Evolutionary conservation across 2,329 filamentous ascomycete species (phyloP).

Genomic region (Penicillium janthinellum): DNA sequence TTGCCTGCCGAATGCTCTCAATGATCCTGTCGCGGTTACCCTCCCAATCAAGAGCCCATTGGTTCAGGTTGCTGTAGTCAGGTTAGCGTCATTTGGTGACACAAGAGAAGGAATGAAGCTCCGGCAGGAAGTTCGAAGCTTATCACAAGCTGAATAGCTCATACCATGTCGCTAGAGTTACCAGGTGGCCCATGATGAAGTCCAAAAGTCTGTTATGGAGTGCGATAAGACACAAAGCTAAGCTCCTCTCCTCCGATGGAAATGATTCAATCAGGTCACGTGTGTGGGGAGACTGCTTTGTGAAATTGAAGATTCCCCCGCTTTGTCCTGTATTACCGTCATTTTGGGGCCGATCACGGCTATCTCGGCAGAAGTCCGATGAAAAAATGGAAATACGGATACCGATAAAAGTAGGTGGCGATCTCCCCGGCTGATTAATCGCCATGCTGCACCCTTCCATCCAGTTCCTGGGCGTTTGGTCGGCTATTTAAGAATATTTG

Average conservation of each 20-base stretch:
- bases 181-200: slow-evolving; percentile 42
- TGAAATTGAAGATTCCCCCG: slow-evolving; percentile 12
- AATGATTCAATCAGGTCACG: slow-evolving; percentile 17
- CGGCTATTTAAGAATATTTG: not conserved
- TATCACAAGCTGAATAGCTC: not conserved
- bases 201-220: not conserved
- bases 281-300: slow-evolving; percentile 21
- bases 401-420: slow-evolving; percentile 1
- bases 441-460: not conserved
- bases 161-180: slow-evolving; percentile 50
- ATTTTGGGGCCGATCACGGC: not conserved
- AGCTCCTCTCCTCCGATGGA: slow-evolving; percentile 4
- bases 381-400: slow-evolving; percentile 7
- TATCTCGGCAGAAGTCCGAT: slow-evolving; percentile 19
- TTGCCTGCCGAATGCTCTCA: slow-evolving; percentile 62
- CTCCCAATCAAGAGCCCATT: slow-evolving; percentile 62
- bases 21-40: slow-evolving; percentile 67
- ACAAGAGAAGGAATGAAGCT: not conserved
- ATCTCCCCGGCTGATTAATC: slow-evolving; percentile 25
- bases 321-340: slow-evolving; percentile 11
- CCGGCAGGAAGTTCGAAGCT: not conserved
- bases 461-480: not conserved
- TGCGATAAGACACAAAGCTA: not conserved
- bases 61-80: slow-evolving; percentile 40
- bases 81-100: not conserved